Base-by-base conservation (phyloP, 2,329 filamentous ascomycete species). In the Ophiosphaerella narmari region DNA sequence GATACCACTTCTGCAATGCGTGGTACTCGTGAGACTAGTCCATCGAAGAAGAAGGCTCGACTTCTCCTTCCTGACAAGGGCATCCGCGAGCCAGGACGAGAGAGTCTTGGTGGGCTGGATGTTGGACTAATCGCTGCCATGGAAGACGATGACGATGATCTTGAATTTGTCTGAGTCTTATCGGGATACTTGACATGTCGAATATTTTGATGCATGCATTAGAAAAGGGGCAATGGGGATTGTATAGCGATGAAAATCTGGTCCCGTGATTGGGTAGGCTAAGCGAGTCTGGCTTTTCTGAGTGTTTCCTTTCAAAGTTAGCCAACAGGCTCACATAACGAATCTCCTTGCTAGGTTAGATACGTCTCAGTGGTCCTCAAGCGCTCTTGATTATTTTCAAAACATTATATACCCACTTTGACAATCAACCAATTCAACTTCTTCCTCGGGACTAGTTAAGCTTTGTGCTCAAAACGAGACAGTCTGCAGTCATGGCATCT, bases 21-120 rank as follows among this genome's bases (percentile, higher is more conserved):
- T 65, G 64, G 70, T 34, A 55, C 67, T 11, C 48, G 65, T 55
- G 59, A 66, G 54, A 46, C 60, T 1, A 77, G 73, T 55, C 67
- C 77, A 49, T 69, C 65, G 34, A 79, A 79, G 72, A 80, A 80
- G 65, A 75, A 70, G 52, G 78, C 78, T n/a, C 65, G 78, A 16
- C 74, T 80, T 12, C 62, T 77, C 39, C 61, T 80, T n/a, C 73
- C 70, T 7, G 74, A 75, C 34, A 80, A 78, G 56, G 78, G 78
- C 4, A 77, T 80, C 36, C 67, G 78, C 26, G 75, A 78, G 60
- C 78, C 78, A 1, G 78, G 78, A 3, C 57, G 78, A 37, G 78
- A 80, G 40, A 78, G 76, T 55, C 55, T 75, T 46, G 67, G 74
- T 29, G 64, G 59, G 5, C 42, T 71, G 37, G 67, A 73, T 32